Conservation (phyloP, 441 rosid genomes). For the Melastoma candidum region DNA sequence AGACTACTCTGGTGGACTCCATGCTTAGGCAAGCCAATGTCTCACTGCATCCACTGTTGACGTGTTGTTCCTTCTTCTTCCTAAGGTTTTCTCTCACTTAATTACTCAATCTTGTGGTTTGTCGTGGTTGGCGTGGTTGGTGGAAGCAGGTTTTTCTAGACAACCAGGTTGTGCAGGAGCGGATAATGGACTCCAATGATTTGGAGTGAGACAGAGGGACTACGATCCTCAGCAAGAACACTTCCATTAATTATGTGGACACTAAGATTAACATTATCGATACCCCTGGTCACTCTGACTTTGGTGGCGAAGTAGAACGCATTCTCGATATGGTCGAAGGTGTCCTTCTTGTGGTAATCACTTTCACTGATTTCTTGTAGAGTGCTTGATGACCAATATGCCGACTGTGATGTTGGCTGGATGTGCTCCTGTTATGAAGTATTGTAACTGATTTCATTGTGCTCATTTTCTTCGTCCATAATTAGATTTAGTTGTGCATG, state of each 20-base stretch:
- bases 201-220: conserved; percentile 97
- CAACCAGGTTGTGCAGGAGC: conserved; percentile 76
- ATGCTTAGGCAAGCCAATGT: conserved; percentile 93
- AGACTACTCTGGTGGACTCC: conserved; percentile 93
- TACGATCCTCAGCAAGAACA: conserved; percentile 92
- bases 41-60: background rate
- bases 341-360: conserved; percentile 84
- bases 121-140: conserved; percentile 1
- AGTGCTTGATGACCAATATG: background rate
- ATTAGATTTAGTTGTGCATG: too few relatives aligned
- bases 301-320: conserved; percentile 99
- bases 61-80: background rate
- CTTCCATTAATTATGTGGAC: conserved; percentile 79
- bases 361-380: conserved; percentile 11
- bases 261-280: conserved; percentile 85
- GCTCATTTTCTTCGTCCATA: too few relatives aligned
- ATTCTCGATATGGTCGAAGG: conserved; percentile 99
- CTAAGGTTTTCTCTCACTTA: too few relatives aligned
- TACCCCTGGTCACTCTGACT: conserved; percentile 99
- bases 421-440: background rate
- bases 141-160: conserved; percentile 76
- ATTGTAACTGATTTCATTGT: too few relatives aligned
- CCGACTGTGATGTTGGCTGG: too few relatives aligned
- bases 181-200: conserved; percentile 98
- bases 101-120: too few relatives aligned